A percentile compares a stretch with the other conserved stretches of the same genome.
Evolutionary conservation across 1,139 yeast species (phyloP).

Genomic region (Saccharomyces pastorianus): DNA sequence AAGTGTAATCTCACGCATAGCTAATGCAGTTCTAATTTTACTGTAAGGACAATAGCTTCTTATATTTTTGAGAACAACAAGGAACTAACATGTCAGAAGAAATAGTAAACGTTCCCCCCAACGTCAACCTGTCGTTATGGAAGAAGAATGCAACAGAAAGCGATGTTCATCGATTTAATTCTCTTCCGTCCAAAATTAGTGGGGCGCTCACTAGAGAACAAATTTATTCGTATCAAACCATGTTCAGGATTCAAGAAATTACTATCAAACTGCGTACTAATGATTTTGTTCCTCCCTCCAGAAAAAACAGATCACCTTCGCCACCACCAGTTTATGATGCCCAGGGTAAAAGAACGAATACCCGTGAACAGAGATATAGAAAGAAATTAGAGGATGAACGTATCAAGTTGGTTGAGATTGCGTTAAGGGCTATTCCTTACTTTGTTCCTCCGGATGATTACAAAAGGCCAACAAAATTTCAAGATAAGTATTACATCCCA

Average conservation of each 20-base stretch:
- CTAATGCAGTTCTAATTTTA: not conserved
- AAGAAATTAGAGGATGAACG: constrained; percentile 69
- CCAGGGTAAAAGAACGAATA: constrained; percentile 75
- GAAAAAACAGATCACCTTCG: constrained; percentile 57
- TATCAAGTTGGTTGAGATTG: constrained; percentile 64
- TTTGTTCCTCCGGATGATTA: constrained; percentile 78
- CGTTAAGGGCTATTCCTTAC: constrained; percentile 64
- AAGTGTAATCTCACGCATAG: not conserved
- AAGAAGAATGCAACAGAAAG: constrained; percentile 4
- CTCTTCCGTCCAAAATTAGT: constrained; percentile 36
- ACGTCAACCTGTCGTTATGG: constrained; percentile 12
- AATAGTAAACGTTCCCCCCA: not conserved
- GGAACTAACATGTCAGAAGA: constrained; percentile 5
- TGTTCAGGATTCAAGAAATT: constrained; percentile 74
- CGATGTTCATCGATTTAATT: not conserved
- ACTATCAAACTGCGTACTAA: constrained; percentile 47
- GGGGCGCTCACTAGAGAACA: constrained; percentile 77
- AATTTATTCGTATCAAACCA: constrained; percentile 67
- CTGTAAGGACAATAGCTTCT: not conserved
- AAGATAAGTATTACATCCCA: constrained; percentile 80
- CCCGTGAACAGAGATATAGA: constrained; percentile 61
- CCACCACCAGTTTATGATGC: constrained; percentile 90
- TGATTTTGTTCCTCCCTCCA: constrained; percentile 33
- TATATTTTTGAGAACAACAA: not conserved
- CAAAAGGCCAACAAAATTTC: constrained; percentile 59